These are phyloP conservation scores for Curvularia lunata DNA, from an alignment of 2,329 filamentous ascomycete species.

Conservation along the genomic window DNA sequence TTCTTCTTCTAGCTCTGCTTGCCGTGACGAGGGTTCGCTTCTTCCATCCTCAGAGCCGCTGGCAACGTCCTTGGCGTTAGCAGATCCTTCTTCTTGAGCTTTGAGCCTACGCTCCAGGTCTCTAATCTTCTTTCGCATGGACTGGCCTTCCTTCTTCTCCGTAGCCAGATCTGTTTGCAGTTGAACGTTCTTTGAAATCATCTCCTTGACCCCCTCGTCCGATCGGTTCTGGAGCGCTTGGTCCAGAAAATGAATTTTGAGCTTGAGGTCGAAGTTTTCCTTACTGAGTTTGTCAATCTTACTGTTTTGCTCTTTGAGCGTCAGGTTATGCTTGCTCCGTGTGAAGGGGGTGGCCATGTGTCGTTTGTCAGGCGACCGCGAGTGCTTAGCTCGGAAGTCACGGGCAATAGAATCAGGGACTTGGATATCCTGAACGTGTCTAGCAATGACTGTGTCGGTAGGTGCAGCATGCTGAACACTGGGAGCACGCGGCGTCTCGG, in stretches of 20 bases:
- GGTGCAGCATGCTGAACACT: slow-evolving; percentile 63
- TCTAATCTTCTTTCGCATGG: slow-evolving; percentile 78
- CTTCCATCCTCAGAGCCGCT: slow-evolving; percentile 59
- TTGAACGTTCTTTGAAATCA: slow-evolving; percentile 97
- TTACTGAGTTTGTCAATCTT: slow-evolving; percentile 96
- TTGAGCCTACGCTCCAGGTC: slow-evolving; percentile 83
- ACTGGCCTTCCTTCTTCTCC: slow-evolving; percentile 88
- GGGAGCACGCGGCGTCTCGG: slow-evolving; percentile 73
- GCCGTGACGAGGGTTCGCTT: slow-evolving; percentile 62
- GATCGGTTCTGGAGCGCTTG: slow-evolving; percentile 91
- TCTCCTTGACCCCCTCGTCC: slow-evolving; percentile 95
- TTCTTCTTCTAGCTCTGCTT: slow-evolving; percentile 80
- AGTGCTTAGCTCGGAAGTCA: slow-evolving; percentile 80
- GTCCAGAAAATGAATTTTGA: slow-evolving; percentile 70
- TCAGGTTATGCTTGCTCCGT: slow-evolving; percentile 62
- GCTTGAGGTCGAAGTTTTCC: slow-evolving; percentile 77
- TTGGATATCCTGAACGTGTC: slow-evolving; percentile 87
- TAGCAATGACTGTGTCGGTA: slow-evolving; percentile 86
- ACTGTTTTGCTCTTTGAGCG: slow-evolving; percentile 94
- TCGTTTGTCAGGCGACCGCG: slow-evolving; percentile 67
- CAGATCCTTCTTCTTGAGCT: slow-evolving; percentile 61
- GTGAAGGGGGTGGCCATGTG: slow-evolving; percentile 47
- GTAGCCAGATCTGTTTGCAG: slow-evolving; percentile 89
- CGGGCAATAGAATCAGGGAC: slow-evolving; percentile 87
- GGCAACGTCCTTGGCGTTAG: slow-evolving; percentile 52